Evolutionary conservation across 2,329 filamentous ascomycete genomes (phyloP).

Genomic region (Epichloe baconii): DNA sequence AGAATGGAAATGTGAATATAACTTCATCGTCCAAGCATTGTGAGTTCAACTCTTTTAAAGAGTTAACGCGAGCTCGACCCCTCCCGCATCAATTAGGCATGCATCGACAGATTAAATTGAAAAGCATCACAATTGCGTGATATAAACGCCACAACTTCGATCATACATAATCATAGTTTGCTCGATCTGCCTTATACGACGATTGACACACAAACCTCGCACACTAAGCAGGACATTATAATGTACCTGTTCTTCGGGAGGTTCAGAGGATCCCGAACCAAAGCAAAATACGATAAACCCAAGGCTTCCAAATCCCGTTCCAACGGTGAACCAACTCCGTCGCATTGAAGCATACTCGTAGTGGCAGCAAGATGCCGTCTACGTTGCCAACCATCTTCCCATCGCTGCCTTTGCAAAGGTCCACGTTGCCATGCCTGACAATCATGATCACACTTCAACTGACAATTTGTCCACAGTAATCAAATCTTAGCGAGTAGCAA

Average conservation of each 20-base stretch:
- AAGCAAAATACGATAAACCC: conserved; percentile 14
- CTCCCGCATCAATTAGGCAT: no score
- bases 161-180: conserved; percentile 25
- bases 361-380: conserved; percentile 1
- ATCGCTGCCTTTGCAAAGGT: neutral
- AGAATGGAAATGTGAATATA: no score
- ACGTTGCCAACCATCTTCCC: neutral
- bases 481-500: conserved; percentile 21
- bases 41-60: no score
- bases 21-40: no score
- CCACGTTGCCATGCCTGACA: neutral
- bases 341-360: conserved; percentile 19
- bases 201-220: neutral
- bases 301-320: conserved; percentile 7
- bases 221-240: neutral
- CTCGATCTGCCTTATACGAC: neutral
- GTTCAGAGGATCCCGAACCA: conserved; percentile 10
- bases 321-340: conserved; percentile 22
- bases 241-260: neutral
- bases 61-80: no score
- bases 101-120: neutral
- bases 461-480: conserved; percentile 4
- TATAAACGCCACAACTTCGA: conserved; percentile 31
- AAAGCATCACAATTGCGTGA: conserved; percentile 27
- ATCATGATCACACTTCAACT: neutral